Percentiles rank a stretch among this genome's conserved stretches.
Conservation (phyloP, 2,329 filamentous ascomycete species). For the Penicillium sclerotiorum region DNA sequence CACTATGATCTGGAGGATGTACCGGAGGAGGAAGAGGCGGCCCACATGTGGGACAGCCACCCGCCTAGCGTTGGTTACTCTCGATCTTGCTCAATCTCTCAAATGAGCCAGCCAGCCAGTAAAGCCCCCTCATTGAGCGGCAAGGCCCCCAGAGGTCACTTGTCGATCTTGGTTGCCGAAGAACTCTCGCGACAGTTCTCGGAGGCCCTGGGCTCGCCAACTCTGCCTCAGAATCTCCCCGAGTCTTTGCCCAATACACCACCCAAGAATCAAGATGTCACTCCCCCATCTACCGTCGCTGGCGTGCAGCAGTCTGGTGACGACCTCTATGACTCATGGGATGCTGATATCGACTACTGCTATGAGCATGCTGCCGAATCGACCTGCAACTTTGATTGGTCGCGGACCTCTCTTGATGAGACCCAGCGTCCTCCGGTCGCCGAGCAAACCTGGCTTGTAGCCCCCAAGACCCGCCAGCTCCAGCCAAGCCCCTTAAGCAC, state of each 20-base stretch:
- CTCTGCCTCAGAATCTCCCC: conserved; percentile 32
- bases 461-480: conserved; percentile 16
- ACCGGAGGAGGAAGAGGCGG: conserved; percentile 49
- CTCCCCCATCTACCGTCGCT: conserved; percentile 17
- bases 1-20: conserved; percentile 48
- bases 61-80: conserved; percentile 22
- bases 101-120: conserved; percentile 15
- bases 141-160: conserved; percentile 28
- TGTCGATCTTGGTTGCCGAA: conserved; percentile 35
- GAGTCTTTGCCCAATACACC: conserved; percentile 8
- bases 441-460: conserved; percentile 12
- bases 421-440: conserved; percentile 19
- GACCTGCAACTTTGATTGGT: conserved; percentile 64
- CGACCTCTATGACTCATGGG: conserved; percentile 54
- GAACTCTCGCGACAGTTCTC: conserved; percentile 45
- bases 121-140: conserved; percentile 10
- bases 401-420: conserved; percentile 40
- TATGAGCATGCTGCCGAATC: conserved; percentile 64
- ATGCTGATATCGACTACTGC: conserved; percentile 65
- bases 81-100: conserved; percentile 23
- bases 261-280: conserved; percentile 20
- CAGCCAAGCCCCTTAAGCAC: conserved; percentile 28
- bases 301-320: conserved; percentile 26
- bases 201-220: conserved; percentile 49
- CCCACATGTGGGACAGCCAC: conserved; percentile 35